These are phyloP conservation scores for Globisporangium cylindrosporum DNA, from an alignment of 352 stramenopile genomes.

Conservation along the genomic window DNA sequence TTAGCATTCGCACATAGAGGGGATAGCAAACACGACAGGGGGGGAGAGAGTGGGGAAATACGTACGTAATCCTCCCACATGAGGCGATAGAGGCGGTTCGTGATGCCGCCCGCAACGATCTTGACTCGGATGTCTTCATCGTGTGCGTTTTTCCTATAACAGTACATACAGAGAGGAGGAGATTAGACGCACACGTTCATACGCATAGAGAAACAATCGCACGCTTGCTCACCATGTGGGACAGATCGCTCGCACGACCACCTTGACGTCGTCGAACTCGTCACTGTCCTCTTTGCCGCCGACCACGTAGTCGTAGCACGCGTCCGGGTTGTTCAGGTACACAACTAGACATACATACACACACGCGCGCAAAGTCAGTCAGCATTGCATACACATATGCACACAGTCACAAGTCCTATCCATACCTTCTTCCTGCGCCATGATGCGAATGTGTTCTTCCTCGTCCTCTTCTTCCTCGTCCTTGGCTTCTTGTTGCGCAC, in stretches of 20 bases:
- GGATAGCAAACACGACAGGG: not conserved
- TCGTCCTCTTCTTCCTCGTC: conserved; percentile 17
- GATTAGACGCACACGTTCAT: not conserved
- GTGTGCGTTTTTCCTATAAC: conserved; percentile 39
- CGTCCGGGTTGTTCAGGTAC: conserved; percentile 81
- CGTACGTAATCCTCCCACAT: conserved; percentile 55
- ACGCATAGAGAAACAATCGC: not conserved
- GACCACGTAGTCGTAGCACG: conserved; percentile 69
- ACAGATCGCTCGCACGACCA: conserved; percentile 68
- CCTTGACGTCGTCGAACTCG: conserved; percentile 82
- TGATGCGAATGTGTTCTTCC: not conserved
- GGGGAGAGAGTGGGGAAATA: not conserved
- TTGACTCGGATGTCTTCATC: conserved; percentile 76
- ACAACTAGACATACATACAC: conserved; percentile 31
- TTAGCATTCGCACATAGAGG: not conserved
- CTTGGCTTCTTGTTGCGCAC: conserved; percentile 15
- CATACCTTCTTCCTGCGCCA: conserved; percentile 13
- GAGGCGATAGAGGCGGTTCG: conserved; percentile 91
- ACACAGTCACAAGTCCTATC: not conserved
- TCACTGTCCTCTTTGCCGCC: conserved; percentile 56
- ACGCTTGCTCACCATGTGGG: conserved; percentile 40
- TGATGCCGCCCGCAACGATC: conserved; percentile 90
- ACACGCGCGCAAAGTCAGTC: not conserved
- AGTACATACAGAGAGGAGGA: not conserved
- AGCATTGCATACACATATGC: not conserved